Conservation (phyloP, 2,329 filamentous ascomycete genomes). For the Pestalotiopsis sp. region DNA sequence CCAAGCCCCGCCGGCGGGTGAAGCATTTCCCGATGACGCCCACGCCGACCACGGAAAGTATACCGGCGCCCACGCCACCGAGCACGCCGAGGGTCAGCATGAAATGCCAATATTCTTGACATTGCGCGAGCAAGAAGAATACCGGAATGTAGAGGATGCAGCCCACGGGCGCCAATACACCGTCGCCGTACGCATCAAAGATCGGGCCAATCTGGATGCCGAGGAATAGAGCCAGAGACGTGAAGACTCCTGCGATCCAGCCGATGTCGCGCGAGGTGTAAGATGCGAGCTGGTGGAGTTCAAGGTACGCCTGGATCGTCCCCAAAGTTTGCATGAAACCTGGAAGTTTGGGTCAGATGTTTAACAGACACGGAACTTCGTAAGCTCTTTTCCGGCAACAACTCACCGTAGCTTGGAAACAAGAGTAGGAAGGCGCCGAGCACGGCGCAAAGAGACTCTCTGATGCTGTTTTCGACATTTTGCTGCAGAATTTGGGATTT, state of each 20-base stretch:
- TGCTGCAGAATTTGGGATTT: neutral
- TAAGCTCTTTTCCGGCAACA: neutral
- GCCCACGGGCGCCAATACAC: conserved; percentile 34
- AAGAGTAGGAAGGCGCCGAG: conserved; percentile 11
- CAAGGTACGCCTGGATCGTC: conserved; percentile 41
- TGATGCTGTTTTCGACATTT: neutral
- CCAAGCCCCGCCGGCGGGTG: conserved; percentile 23
- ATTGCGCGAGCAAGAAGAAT: conserved; percentile 49
- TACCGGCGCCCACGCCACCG: conserved; percentile 42
- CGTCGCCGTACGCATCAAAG: conserved; percentile 42
- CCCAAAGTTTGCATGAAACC: conserved; percentile 42
- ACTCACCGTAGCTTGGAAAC: conserved; percentile 8
- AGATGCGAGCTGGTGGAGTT: conserved; percentile 35
- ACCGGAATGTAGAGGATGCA: conserved; percentile 34
- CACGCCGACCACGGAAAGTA: conserved; percentile 38
- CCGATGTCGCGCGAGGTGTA: conserved; percentile 41
- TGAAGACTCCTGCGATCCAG: conserved; percentile 42
- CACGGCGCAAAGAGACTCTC: neutral
- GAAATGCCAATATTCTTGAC: conserved; percentile 38
- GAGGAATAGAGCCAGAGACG: conserved; percentile 39
- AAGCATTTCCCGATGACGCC: conserved; percentile 34
- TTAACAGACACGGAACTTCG: neutral
- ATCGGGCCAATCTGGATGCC: conserved; percentile 43
- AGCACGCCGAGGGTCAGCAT: conserved; percentile 45
- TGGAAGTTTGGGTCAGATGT: neutral